Base-by-base conservation (phyloP, 306 rosid species). In the Rosa persica region DNA sequence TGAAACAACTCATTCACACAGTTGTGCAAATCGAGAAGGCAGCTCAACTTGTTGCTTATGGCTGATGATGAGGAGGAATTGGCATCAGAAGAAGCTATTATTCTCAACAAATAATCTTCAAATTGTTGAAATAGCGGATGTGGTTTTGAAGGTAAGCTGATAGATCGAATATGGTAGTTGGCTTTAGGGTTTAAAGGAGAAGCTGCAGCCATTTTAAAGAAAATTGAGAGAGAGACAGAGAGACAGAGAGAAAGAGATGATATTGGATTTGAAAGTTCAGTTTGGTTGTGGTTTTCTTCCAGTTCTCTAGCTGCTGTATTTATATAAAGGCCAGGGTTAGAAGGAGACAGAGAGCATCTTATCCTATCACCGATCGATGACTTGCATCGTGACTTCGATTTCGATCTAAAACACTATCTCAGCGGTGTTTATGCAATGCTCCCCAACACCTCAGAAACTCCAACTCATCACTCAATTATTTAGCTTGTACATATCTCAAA, bases 131-230 rank as follows among this genome's bases (percentile, higher is more conserved):
- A 52, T 34, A 86, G 78, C 6, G 90, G 88, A 62, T 88, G 88
- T 25, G 88, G 85, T 81, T 82, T 86, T 0, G 87, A 69, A 7
- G 89, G 89, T 49, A 83, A 75, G 78, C 87, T 86, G 67, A 75
- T 81, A 5, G 88, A 84, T 15, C 89, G 87, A 42, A 76, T 69
- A 52, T 88, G 86, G 80, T 81, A 70, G 71, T 79, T 81, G 78
- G 80, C 75, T 72, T 78, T 84, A 7, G 79, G 61, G 83, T 67
- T 86, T 39, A 48, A 52, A 76, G 81, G 42, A 40, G 82, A 83
- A 49, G 75, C 54, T 30, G 86, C 73, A 61, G 86, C 87, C 90
- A 86, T 87, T 27, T 51, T 81, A 25, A 25, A 11, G 52, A 57
- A 25, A 51, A 25, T 7, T 67, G 62, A n/a, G 19, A 51, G 46